phyloP scores from a whole-genome alignment of 306 rosid species.

The Pyrus communis region DNA sequence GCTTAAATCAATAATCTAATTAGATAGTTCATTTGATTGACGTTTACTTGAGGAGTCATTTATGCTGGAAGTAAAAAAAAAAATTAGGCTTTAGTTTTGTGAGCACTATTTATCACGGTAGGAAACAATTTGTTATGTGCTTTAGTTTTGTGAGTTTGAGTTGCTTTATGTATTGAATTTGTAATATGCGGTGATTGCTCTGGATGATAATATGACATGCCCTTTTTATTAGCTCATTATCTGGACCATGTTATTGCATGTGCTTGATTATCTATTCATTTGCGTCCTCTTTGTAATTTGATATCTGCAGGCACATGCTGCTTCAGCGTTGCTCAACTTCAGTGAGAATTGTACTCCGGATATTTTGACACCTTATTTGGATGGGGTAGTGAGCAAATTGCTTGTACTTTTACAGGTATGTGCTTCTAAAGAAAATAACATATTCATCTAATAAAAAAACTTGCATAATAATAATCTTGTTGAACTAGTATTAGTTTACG shows the following conservation, averaged over 20 bases:
- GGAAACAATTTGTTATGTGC: not conserved
- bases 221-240: not conserved
- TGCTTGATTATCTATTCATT: not conserved
- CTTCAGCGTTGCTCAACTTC: conserved; percentile 98
- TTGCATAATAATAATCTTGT: not conserved
- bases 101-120: not conserved
- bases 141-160: not conserved
- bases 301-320: conserved; percentile 89
- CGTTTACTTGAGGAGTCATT: not conserved
- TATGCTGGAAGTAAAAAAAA: not conserved
- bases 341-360: conserved; percentile 97
- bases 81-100: not conserved
- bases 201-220: not conserved
- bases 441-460: not conserved
- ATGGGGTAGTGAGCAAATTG: conserved; percentile 89
- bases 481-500: not conserved
- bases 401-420: conserved; percentile 92
- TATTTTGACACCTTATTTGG: conserved; percentile 80
- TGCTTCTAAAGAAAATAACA: not conserved
- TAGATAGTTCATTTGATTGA: not conserved
- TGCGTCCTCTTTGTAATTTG: not conserved
- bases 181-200: not conserved
- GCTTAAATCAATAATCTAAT: not conserved
- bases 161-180: not conserved
- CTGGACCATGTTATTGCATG: not conserved